phyloP scores from a whole-genome alignment of 371 early-diverging fungal genomes.

The Mortierella sp. region DNA sequence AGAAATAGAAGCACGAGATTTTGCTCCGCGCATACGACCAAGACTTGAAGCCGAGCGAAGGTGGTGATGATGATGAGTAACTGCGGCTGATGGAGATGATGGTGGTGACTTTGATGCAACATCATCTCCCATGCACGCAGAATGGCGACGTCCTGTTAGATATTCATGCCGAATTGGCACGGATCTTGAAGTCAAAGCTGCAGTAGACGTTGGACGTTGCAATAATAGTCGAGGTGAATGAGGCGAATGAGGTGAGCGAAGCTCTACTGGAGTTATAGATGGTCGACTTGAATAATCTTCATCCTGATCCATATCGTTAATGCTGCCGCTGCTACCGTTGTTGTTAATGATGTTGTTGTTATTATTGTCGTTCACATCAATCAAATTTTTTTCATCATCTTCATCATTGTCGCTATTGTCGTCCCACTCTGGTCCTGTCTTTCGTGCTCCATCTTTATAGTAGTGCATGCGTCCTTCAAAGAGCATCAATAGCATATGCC shows the following conservation, averaged over 20 bases:
- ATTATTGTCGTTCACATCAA: not conserved
- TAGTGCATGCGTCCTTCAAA: slow-evolving; percentile 27
- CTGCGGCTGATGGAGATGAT: not conserved
- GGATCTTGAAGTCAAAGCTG: not conserved
- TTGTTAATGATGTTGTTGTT: not conserved
- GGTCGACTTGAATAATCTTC: not conserved
- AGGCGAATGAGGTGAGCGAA: slow-evolving; percentile 6
- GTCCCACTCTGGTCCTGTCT: slow-evolving; percentile 21
- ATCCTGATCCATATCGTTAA: not conserved
- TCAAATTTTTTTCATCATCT: not conserved
- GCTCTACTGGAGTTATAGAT: not conserved
- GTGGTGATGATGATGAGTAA: not conserved
- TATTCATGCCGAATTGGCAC: not conserved
- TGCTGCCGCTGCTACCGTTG: not conserved
- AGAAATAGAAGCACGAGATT: slow-evolving; percentile 42
- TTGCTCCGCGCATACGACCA: slow-evolving; percentile 29
- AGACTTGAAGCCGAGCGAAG: not conserved
- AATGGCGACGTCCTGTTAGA: not conserved
- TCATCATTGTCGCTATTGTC: not conserved
- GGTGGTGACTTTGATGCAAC: not conserved
- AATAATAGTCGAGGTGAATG: not conserved
- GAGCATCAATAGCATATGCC: slow-evolving; percentile 48
- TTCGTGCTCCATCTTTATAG: slow-evolving; percentile 41
- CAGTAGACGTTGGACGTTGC: not conserved
- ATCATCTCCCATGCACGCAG: not conserved